Evolutionary conservation across 2,329 filamentous ascomycete genomes (phyloP).

Genomic region (Fusarium irregulare): DNA sequence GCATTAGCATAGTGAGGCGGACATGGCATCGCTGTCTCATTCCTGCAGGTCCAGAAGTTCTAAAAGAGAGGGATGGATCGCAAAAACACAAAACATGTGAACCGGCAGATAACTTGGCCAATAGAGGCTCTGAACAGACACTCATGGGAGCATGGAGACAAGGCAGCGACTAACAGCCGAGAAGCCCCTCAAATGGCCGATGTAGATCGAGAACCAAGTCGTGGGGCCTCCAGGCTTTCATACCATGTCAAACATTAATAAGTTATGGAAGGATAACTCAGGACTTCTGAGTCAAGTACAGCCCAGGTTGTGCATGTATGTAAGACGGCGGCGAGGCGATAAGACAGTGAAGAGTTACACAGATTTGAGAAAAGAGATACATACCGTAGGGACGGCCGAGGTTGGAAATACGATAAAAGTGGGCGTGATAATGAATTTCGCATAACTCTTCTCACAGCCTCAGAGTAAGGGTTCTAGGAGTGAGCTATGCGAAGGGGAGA

Average conservation of each 20-base stretch:
- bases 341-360: slow-evolving; percentile 5
- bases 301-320: neutral
- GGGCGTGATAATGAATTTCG: slow-evolving; percentile 1
- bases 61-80: neutral
- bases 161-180: slow-evolving; percentile 20
- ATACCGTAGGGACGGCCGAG: slow-evolving; percentile 12
- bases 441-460: slow-evolving; percentile 10
- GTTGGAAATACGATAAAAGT: neutral
- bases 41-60: slow-evolving; percentile 12
- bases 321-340: slow-evolving; percentile 14
- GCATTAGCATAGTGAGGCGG: slow-evolving; percentile 22
- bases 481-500: neutral
- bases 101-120: slow-evolving; percentile 29
- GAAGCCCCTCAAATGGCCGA: slow-evolving; percentile 34
- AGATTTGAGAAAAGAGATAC: slow-evolving; percentile 8
- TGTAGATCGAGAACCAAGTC: slow-evolving; percentile 30
- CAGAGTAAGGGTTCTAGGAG: neutral
- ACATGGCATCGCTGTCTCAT: slow-evolving; percentile 18
- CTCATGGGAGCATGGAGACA: slow-evolving; percentile 39
- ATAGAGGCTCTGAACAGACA: slow-evolving; percentile 20
- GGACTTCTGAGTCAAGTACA: neutral
- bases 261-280: neutral
- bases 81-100: slow-evolving; percentile 6
- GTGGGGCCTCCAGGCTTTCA: slow-evolving; percentile 9
- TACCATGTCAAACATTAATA: neutral